phyloP scores from a whole-genome alignment of 306 rosid species.

The Betula pendula region DNA sequence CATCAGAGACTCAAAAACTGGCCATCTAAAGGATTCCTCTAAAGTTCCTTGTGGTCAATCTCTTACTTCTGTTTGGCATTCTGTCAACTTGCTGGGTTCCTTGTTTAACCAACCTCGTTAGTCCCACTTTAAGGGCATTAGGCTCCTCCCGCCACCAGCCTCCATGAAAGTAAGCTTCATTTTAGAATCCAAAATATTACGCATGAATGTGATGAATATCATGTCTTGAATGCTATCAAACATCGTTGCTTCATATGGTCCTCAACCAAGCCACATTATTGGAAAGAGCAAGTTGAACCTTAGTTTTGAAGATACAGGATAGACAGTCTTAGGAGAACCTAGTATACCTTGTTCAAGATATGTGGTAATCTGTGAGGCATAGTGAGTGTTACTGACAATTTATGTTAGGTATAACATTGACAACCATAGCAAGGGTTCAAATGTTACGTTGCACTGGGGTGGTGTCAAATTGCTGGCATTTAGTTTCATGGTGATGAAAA shows the following conservation, averaged over 20 bases:
- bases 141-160: no score
- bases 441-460: background rate
- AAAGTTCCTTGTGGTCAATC: no score
- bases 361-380: background rate
- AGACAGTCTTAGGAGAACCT: background rate
- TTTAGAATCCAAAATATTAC: no score
- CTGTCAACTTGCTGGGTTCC: background rate
- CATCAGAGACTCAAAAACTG: background rate
- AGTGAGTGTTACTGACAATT: background rate
- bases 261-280: no score
- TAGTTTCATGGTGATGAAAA: no score
- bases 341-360: background rate
- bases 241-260: no score
- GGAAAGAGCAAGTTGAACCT: no score
- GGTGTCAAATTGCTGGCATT: background rate
- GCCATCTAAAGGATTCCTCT: background rate
- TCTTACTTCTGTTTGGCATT: background rate
- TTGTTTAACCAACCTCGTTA: background rate
- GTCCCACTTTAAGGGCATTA: no score
- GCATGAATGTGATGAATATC: no score
- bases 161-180: no score
- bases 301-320: no score
- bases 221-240: no score
- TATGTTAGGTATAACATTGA: background rate
- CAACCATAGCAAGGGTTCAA: background rate